Evolutionary conservation across 768 basidiomycete species (phyloP), one percentile per base, ranked within the genome.

Genomic region (Pisolithus marmoratus): DNA sequence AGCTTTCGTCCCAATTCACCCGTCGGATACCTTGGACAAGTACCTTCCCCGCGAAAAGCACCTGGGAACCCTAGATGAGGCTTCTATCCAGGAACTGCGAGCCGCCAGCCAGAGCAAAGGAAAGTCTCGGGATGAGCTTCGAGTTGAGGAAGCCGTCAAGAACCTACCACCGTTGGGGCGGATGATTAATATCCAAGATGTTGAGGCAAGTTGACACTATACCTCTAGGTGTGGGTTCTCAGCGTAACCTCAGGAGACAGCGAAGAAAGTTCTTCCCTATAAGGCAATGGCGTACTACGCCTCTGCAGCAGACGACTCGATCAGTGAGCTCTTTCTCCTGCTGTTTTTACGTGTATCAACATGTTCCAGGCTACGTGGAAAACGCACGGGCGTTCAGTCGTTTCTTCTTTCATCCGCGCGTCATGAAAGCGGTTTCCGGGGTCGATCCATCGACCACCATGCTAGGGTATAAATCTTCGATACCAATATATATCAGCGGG

Each of bases 401-500:
- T 27, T 85, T 92, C 66, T 95, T 92, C 74, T 94, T 95, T 69
- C 77, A 83, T 49, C 83, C 94, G 15, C 83, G 93, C 22, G 81
- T 97, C 37, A 81, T 91, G 81, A 81, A 77, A 45, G 69, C 79
- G 3, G 78, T 89, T 8, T 79, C 81, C 3, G 64, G 69, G 45
- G 82, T 83, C 54, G 81, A 87, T 65, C 79, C 84, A 19, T 85
- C 86, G 0, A 86, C 87, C 9, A 82, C 74, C 5, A 83, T 90
- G 53, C 82, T 94, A 43, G 83, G 90, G 14, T 83, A 78, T 64
- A 73, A 72, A 46, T 81, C 83, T 20, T 77, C 81, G 1, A 78
- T 95, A 46, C 94, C 94, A 1, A 73, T 96, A 6, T 93, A 90
- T 62, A 85, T 90, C 46, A 83, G 82, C 46, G 90, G 85, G 29